phyloP scores from a whole-genome alignment of 441 rosid species.

The Hypseocharis bilobata region DNA sequence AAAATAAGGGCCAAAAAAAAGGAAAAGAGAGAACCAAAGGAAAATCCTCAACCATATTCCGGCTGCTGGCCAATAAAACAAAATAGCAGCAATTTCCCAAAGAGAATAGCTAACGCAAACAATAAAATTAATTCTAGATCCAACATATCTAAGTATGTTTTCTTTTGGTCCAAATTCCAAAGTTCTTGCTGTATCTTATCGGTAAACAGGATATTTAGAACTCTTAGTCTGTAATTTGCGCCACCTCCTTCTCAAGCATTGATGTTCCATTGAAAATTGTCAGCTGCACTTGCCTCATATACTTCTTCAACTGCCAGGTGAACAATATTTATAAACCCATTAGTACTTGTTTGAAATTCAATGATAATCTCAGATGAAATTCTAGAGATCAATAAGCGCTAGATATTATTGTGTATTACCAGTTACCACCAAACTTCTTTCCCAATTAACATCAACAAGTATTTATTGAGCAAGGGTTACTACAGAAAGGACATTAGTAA shows the following conservation, averaged over 20 bases:
- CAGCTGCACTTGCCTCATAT: slow-evolving; percentile 60
- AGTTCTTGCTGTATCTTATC: background rate
- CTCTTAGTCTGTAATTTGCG: slow-evolving; percentile 21
- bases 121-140: background rate
- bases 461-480: no score
- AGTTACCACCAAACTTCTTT: no score
- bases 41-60: background rate
- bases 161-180: background rate
- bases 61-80: slow-evolving; percentile 2
- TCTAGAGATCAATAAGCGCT: no score
- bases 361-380: no score
- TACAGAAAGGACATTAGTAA: no score
- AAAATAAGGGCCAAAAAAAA: background rate
- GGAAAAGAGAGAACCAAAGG: background rate
- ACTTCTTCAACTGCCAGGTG: slow-evolving; percentile 42
- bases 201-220: no score
- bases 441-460: background rate
- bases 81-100: slow-evolving; percentile 1
- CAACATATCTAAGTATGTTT: background rate
- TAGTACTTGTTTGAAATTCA: background rate
- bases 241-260: slow-evolving; percentile 75
- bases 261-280: slow-evolving; percentile 78
- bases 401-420: no score
- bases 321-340: slow-evolving; percentile 5
- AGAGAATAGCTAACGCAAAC: background rate